Evolutionary conservation across 768 basidiomycete species (phyloP).

Genomic region (Suillus clintonianus): DNA sequence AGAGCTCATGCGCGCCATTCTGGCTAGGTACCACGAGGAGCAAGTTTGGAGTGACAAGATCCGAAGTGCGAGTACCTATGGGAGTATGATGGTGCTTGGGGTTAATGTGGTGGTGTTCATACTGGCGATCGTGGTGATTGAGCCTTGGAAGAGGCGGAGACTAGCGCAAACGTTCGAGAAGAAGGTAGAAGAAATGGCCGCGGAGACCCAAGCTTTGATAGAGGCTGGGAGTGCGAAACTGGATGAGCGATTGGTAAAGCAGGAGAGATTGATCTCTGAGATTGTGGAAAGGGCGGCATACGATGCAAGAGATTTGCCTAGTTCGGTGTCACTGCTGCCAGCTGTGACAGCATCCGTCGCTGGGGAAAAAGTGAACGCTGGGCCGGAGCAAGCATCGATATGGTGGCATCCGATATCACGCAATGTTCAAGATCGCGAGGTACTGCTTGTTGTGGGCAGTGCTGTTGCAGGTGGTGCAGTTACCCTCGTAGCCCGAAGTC

Average conservation of each 20-base stretch:
- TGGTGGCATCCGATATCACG: constrained; percentile 13
- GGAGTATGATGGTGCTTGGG: constrained; percentile 79
- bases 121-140: constrained; percentile 85
- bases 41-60: constrained; percentile 99
- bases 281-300: constrained; percentile 22
- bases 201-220: constrained; percentile 42
- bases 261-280: constrained; percentile 38
- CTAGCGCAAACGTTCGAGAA: constrained; percentile 89
- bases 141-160: constrained; percentile 92
- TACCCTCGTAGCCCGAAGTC: constrained; percentile 19
- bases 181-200: constrained; percentile 64
- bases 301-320: constrained; percentile 13
- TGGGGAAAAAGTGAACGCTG: neutral
- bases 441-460: constrained; percentile 30
- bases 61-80: constrained; percentile 92
- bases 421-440: constrained; percentile 17
- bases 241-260: constrained; percentile 48
- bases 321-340: constrained; percentile 3
- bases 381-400: neutral
- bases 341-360: constrained; percentile 6
- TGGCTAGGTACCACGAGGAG: constrained; percentile 95
- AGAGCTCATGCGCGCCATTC: constrained; percentile 84
- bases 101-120: constrained; percentile 92
- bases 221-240: constrained; percentile 52
- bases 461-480: constrained; percentile 29